phyloP scores from a whole-genome alignment of 2,329 filamentous ascomycete species.

The Epichloe sylvatica region DNA sequence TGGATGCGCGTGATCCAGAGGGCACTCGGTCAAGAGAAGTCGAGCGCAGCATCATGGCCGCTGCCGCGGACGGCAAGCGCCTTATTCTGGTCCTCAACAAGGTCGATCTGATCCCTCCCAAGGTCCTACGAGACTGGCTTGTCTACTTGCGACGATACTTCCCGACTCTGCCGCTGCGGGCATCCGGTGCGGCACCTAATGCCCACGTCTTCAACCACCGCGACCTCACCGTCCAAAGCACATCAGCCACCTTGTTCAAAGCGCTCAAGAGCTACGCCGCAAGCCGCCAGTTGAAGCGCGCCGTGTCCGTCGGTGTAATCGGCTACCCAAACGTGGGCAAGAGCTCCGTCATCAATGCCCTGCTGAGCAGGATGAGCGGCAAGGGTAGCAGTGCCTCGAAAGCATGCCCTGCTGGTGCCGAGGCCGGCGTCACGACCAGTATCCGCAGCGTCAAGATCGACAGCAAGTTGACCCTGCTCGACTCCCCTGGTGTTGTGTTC shows the following conservation, averaged over 20 bases:
- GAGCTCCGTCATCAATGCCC: conserved; percentile 89
- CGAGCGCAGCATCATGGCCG: conserved; percentile 83
- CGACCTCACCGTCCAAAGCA: conserved; percentile 73
- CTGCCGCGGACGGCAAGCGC: conserved; percentile 67
- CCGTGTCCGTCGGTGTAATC: conserved; percentile 83
- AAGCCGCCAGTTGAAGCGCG: conserved; percentile 70
- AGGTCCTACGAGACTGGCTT: conserved; percentile 75
- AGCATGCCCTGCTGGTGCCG: conserved; percentile 77
- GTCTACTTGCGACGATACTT: conserved; percentile 75
- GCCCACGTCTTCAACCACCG: conserved; percentile 88
- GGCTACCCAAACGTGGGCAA: conserved; percentile 95
- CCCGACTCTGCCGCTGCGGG: conserved; percentile 78
- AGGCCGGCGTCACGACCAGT: conserved; percentile 82
- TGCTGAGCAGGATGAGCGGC: conserved; percentile 62
- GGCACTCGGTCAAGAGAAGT: conserved; percentile 83
- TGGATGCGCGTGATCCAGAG: conserved; percentile 83
- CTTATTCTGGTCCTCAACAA: conserved; percentile 91
- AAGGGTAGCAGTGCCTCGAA: conserved; percentile 40
- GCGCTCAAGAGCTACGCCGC: conserved; percentile 82
- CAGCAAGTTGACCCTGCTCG: conserved; percentile 82
- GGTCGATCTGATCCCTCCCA: conserved; percentile 76
- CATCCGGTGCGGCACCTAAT: conserved; percentile 68
- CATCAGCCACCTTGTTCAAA: conserved; percentile 71
- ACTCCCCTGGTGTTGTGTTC: conserved; percentile 92
- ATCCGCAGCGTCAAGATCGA: conserved; percentile 87